Evolutionary conservation across 2,329 filamentous ascomycete genomes (phyloP), one percentile per base, ranked within the genome.

Genomic region (Sclerotinia nivalis): DNA sequence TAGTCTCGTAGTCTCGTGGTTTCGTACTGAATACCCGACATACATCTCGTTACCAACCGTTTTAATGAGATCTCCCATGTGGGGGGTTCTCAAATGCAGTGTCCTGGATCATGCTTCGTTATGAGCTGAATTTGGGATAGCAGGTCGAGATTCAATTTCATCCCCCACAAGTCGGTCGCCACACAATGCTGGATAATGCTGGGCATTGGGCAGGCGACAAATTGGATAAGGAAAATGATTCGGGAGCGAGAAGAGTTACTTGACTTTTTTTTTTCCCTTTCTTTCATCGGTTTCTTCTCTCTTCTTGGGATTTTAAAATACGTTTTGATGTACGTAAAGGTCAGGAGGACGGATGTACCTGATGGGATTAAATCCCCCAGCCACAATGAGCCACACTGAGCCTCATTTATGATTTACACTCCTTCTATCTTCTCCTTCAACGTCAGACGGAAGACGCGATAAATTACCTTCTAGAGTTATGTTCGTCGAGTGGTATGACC

Each of bases 351-450:
- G 18, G 37, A 28, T 45, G 10, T 31, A 45, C 15, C 40, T 20
- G n/a, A 20, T 6, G 40, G 15, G 25, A n/a, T 40, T n/a, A 10
- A 37, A n/a, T 49, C 25, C 31, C 31, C 31, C 61, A 64, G 61
- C 61, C 61, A 64, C 61, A 64, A 31, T 28, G 61, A 64, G 61
- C 61, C 61, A 64, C 61, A 64, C 47, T 40, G 61, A 64, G 47
- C 61, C 61, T 52, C 61, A 40, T 25, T 13, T 13, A 15, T 58
- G 31, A 22, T 37, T 37, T 7, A 40, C 13, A 5, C 18, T 56
- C 18, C 20, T 40, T 7, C 13, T 9, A 34, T 12, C 13, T 15
- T 37, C 28, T 31, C 22, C 54, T 34, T 13, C 20, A 37, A 22
- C 4, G 34, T 34, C 54, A 37, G 54, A 56, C 10, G 54, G 20